A percentile compares a stretch with the other conserved stretches of the same genome.
Conservation (phyloP, 768 basidiomycete species). For the Pulveroboletus ravenelii region DNA sequence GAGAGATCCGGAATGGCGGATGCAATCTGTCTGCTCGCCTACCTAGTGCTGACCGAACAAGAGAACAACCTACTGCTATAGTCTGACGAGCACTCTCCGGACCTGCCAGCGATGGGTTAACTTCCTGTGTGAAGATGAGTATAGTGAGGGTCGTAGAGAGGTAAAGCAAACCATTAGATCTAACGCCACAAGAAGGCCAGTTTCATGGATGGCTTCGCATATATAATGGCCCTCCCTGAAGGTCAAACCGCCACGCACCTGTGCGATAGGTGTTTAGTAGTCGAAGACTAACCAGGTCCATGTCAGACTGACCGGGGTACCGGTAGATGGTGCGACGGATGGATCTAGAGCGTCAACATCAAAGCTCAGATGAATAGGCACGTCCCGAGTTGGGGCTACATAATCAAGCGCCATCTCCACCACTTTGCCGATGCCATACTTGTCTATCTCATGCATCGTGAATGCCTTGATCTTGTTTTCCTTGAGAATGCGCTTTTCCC, state of each 20-base stretch:
- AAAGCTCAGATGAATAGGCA: constrained; percentile 92
- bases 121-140: constrained; percentile 56
- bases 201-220: constrained; percentile 89
- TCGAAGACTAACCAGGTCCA: background rate
- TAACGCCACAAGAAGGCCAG: constrained; percentile 84
- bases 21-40: constrained; percentile 19
- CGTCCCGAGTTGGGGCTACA: constrained; percentile 79
- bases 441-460: constrained; percentile 88
- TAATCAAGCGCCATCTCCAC: constrained; percentile 95
- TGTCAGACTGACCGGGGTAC: constrained; percentile 61
- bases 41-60: constrained; percentile 82
- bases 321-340: constrained; percentile 91
- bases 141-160: background rate
- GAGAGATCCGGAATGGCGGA: constrained; percentile 5
- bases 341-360: constrained; percentile 96
- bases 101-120: constrained; percentile 91
- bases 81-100: constrained; percentile 75
- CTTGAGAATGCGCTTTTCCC: constrained; percentile 82
- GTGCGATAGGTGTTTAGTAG: background rate
- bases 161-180: constrained; percentile 78
- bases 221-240: constrained; percentile 99
- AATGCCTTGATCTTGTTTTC: constrained; percentile 80
- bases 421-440: constrained; percentile 88
- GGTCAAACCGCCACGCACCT: constrained; percentile 91
- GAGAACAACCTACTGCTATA: constrained; percentile 83